Percentiles rank a stretch among this genome's conserved stretches.
Conservation (phyloP, 371 early-diverging fungal species). For the Mucor lusitanicus region DNA sequence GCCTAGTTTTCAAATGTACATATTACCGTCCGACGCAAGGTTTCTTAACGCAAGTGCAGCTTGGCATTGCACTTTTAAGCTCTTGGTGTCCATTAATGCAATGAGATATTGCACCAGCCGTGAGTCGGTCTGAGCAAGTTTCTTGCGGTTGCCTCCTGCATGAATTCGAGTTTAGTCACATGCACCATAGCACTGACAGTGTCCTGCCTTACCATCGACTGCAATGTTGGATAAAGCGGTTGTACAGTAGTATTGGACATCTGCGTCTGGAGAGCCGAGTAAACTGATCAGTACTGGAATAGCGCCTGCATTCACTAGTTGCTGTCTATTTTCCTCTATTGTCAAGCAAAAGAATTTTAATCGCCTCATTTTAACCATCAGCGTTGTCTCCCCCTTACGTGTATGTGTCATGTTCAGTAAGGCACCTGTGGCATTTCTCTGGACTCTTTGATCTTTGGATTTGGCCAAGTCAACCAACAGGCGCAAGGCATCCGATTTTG, state of each 20-base stretch:
- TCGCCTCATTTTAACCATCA: neutral
- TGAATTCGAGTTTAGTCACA: neutral
- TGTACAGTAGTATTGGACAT: constrained; percentile 91
- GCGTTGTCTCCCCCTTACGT: constrained; percentile 28
- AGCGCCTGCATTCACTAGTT: constrained; percentile 84
- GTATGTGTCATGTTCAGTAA: constrained; percentile 94
- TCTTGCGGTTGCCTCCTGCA: constrained; percentile 66
- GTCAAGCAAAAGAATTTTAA: neutral
- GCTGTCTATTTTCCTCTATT: constrained; percentile 78
- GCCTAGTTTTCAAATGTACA: neutral
- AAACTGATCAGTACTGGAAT: constrained; percentile 83
- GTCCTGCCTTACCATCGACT: constrained; percentile 67
- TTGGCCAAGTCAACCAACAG: constrained; percentile 78
- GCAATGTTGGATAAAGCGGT: constrained; percentile 93
- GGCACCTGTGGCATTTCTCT: constrained; percentile 92
- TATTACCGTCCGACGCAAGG: constrained; percentile 49
- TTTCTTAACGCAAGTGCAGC: constrained; percentile 89
- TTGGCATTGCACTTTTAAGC: constrained; percentile 87
- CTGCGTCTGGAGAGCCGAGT: constrained; percentile 78
- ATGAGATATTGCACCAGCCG: constrained; percentile 78
- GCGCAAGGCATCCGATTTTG: constrained; percentile 81
- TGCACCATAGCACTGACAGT: neutral
- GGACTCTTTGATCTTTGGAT: constrained; percentile 86
- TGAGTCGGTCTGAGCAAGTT: constrained; percentile 77
- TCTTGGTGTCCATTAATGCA: constrained; percentile 76